Evolutionary conservation across 192 early-diverging fungal genomes (phyloP).

Genomic region (Phlyctochytrium planicorne): DNA sequence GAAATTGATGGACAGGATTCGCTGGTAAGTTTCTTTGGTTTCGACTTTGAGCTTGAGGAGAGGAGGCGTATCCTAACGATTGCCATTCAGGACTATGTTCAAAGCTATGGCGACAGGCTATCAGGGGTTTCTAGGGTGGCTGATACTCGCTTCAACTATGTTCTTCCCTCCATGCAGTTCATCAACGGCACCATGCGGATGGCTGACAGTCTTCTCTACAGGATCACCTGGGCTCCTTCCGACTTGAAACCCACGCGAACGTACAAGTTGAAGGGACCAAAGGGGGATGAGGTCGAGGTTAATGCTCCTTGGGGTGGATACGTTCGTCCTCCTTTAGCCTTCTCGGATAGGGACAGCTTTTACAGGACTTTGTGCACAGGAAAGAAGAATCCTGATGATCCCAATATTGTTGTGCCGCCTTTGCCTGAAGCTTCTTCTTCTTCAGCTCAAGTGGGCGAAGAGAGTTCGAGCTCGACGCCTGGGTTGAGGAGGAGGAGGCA

Average conservation of each 20-base stretch:
- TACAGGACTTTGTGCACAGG: too few species aligned
- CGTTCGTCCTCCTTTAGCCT: neutral
- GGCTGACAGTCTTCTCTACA: neutral
- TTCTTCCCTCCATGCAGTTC: neutral
- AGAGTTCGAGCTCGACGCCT: too few species aligned
- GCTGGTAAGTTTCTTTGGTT: neutral
- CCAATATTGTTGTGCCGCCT: too few species aligned
- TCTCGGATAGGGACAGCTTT: too few species aligned
- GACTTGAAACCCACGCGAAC: neutral
- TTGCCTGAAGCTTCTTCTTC: too few species aligned
- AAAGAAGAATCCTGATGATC: too few species aligned
- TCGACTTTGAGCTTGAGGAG: neutral
- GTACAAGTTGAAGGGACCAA: neutral
- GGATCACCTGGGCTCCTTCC: neutral
- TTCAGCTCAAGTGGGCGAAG: too few species aligned
- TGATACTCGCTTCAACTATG: conserved; percentile 10
- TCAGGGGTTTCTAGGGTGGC: neutral
- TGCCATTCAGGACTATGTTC: conserved; percentile 5
- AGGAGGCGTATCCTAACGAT: too few species aligned
- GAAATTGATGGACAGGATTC: neutral
- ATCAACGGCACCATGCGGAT: neutral
- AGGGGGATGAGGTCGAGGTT: neutral
- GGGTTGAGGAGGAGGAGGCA: too few species aligned
- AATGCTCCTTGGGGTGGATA: neutral
- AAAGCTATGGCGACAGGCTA: neutral